Conservation (phyloP, 192 early-diverging fungal species). For the Spizellomyces sp. region DNA sequence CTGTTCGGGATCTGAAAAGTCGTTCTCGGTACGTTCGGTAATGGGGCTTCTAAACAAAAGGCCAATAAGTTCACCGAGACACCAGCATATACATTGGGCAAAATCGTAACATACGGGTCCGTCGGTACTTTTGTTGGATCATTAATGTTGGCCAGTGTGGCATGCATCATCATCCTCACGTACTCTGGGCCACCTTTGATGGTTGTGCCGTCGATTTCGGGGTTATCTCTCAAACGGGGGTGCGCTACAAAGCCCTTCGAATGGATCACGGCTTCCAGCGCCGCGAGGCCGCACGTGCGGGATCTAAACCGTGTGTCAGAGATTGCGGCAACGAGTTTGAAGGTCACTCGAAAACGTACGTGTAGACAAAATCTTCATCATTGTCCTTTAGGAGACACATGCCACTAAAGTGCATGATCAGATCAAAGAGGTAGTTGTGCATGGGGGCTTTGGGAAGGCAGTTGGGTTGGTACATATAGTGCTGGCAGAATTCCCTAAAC, state of each 20-base stretch:
- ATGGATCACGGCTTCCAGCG: not conserved
- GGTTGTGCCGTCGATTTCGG: not conserved
- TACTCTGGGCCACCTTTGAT: not conserved
- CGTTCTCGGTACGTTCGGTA: not conserved
- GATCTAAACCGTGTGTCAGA: no score
- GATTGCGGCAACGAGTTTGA: not conserved
- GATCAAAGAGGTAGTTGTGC: no score
- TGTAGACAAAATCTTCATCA: not conserved
- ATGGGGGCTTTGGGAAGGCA: no score
- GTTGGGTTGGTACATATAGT: no score
- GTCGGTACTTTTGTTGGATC: not conserved
- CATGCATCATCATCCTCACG: not conserved
- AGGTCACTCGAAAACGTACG: not conserved
- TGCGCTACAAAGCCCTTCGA: not conserved
- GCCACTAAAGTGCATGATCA: no score
- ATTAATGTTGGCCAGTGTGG: not conserved
- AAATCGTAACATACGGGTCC: not conserved
- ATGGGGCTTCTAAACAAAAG: not conserved
- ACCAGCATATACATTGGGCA: not conserved
- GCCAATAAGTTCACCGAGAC: not conserved
- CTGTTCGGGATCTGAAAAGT: not conserved
- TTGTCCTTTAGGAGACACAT: no score
- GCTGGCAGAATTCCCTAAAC: no score
- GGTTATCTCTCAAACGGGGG: not conserved
- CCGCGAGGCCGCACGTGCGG: not conserved